Base-by-base conservation (phyloP, 768 basidiomycete species). In the Tylopilus balloui region DNA sequence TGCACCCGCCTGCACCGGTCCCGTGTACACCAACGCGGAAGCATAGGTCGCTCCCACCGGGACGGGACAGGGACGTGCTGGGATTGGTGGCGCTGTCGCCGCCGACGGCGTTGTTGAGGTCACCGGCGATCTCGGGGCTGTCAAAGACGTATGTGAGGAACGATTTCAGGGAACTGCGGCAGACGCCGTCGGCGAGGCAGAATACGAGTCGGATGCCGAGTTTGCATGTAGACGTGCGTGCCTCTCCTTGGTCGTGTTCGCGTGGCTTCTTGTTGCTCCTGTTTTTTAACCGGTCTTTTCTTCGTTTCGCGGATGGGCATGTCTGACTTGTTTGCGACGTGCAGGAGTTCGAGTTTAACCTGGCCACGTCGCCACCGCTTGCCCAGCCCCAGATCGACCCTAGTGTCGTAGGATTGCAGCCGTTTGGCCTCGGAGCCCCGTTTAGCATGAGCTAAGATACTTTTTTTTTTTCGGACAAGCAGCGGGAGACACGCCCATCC, bases 161-260 rank as follows among this genome's bases (percentile, higher is more conserved):
- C 57, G 89, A 92, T 64, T 92, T 92, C 58, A 76, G 90, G 45
- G 79, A 86, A 61, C 71, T 89, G 55, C 73, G 89, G 42, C 82
- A 84, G 64, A 69, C 73, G 35, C 77, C 86, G 27, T 77, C 80
- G 10, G 78, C 84, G 54, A 78, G 86, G 58, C 78, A 88, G 64
- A 92, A 92, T 60, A 92, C 88, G 47, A 92, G 89, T 68, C 75
- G 90, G 59, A 72, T 92, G 38, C 90, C 90, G 10, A 92, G 90
- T 67, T 84, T 82, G 73, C 90, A 92, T 68, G 89, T 83, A 46
- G 81, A 83, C 62, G 81, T 83, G 68, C 65, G 81, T 75, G 45
- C 59, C 35, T 54, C 56, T 20, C 15, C n/a, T n/a, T n/a, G n/a
- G n/a, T n/a, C n/a, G n/a, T n/a, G n/a, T n/a, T n/a, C n/a, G n/a